These are phyloP conservation scores for Celoporthe dispersa DNA, from an alignment of 2,329 filamentous ascomycete species.

Conservation along the genomic window DNA sequence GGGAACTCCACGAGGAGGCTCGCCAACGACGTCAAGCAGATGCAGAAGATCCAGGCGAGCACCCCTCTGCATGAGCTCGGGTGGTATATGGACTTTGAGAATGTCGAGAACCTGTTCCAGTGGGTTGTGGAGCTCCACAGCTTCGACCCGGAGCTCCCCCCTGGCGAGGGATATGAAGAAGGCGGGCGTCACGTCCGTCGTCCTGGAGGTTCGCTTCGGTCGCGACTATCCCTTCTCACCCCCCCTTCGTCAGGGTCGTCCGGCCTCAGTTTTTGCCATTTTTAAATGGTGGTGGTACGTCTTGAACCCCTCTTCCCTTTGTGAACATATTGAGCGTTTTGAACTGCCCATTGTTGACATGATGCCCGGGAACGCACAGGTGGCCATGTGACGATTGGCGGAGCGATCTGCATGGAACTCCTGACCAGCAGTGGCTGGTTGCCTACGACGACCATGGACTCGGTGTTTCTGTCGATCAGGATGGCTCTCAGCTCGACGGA, in stretches of 20 bases:
- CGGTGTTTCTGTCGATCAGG: conserved; percentile 78
- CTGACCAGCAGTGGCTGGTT: conserved; percentile 85
- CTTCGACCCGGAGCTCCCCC: conserved; percentile 70
- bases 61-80: conserved; percentile 70
- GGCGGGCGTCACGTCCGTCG: conserved; percentile 65
- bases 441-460: conserved; percentile 74
- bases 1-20: conserved; percentile 63
- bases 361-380: background rate
- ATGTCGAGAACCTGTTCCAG: conserved; percentile 78
- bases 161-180: conserved; percentile 75
- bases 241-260: conserved; percentile 83
- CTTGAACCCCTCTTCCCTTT: background rate
- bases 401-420: conserved; percentile 83
- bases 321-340: too few species aligned
- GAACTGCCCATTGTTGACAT: background rate
- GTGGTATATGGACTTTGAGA: conserved; percentile 76
- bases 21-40: conserved; percentile 64
- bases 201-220: conserved; percentile 83
- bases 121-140: conserved; percentile 92
- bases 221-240: conserved; percentile 76
- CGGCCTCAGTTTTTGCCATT: conserved; percentile 80
- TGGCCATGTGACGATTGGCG: conserved; percentile 70
- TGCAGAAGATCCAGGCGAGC: conserved; percentile 66
- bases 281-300: conserved; percentile 66
- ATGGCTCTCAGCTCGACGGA: conserved; percentile 73